These are phyloP conservation scores for Botrytis sinoallii DNA, from an alignment of 2,329 filamentous ascomycete species.

Conservation along the genomic window DNA sequence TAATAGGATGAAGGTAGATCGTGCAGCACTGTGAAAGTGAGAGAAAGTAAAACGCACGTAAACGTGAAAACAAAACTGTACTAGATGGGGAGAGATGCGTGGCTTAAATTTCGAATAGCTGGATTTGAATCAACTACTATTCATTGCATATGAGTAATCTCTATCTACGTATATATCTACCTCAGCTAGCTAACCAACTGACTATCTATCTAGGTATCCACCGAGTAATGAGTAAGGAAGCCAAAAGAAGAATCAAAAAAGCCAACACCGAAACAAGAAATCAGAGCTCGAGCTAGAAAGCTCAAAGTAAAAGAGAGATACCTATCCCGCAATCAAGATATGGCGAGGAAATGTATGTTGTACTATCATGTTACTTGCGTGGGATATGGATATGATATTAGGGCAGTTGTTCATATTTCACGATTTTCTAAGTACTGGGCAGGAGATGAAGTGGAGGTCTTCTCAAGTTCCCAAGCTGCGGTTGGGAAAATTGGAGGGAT, in stretches of 20 bases:
- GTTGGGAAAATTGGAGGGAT: too few relatives aligned
- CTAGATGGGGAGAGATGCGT: not conserved
- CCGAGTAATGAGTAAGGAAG: not conserved
- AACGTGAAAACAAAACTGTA: not conserved
- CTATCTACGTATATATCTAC: not conserved
- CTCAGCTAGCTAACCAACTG: not conserved
- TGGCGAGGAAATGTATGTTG: not conserved
- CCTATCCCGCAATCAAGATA: not conserved
- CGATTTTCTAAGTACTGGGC: not conserved
- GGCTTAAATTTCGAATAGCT: not conserved
- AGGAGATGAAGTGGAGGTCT: not conserved
- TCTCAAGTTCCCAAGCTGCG: not conserved
- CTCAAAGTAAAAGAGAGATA: not conserved
- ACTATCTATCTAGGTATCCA: not conserved
- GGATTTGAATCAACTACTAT: not conserved
- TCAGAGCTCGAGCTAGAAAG: not conserved
- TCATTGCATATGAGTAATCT: not conserved
- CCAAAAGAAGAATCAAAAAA: not conserved
- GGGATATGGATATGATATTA: not conserved
- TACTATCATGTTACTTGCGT: not conserved
- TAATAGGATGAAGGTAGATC: not conserved
- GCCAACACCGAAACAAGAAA: not conserved
- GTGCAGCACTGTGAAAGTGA: not conserved
- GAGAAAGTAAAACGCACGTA: not conserved
- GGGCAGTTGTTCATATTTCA: not conserved